Conservation (phyloP, 1,139 yeast species). For the Blastobotrys serpentis region DNA sequence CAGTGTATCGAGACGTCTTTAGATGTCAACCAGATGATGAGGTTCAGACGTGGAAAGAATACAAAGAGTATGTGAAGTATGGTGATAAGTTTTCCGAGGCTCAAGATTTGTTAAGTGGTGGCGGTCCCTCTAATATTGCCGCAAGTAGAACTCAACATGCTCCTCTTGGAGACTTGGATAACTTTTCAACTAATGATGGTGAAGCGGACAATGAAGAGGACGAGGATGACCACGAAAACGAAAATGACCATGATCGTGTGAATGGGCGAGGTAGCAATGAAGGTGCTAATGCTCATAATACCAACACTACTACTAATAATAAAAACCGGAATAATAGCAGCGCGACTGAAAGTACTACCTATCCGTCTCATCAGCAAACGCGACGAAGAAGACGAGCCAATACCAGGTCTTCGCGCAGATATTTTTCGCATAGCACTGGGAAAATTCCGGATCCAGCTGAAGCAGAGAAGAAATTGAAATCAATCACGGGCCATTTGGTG, state of each 20-base stretch:
- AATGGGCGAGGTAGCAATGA: not conserved
- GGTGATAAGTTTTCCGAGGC: conserved; percentile 38
- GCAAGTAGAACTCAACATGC: conserved; percentile 21
- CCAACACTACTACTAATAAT: not conserved
- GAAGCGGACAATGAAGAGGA: conserved; percentile 15
- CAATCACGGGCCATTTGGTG: conserved; percentile 87
- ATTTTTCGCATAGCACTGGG: conserved; percentile 33
- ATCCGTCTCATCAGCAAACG: not conserved
- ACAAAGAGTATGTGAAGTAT: conserved; percentile 56
- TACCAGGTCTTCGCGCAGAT: conserved; percentile 17
- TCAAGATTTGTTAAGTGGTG: conserved; percentile 32
- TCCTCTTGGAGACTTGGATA: conserved; percentile 25
- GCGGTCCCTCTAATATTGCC: conserved; percentile 6
- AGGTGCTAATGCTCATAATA: not conserved
- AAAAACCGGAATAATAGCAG: not conserved
- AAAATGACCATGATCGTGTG: not conserved
- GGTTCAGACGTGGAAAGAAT: conserved; percentile 86
- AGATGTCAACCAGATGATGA: conserved; percentile 93
- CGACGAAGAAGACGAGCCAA: conserved; percentile 15
- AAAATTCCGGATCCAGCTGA: conserved; percentile 70
- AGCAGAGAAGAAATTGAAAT: conserved; percentile 69
- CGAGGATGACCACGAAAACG: not conserved
- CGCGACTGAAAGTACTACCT: not conserved
- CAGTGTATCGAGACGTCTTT: conserved; percentile 78
- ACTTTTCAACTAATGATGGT: conserved; percentile 10